Conservation (phyloP, 495 filamentous ascomycete species). For the Trichoderma gamsii region DNA sequence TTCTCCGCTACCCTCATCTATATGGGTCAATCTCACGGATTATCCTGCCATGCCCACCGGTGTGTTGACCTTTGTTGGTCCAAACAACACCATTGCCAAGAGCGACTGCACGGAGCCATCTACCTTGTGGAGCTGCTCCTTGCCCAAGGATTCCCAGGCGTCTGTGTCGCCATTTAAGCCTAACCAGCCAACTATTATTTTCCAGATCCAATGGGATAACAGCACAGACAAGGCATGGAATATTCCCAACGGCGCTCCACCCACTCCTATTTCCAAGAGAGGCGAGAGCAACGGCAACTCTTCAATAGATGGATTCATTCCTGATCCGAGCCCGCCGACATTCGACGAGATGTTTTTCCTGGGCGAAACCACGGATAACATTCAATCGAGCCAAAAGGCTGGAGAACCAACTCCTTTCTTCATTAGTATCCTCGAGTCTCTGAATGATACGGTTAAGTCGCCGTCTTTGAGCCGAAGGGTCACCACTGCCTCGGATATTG, state of each 20-base stretch:
- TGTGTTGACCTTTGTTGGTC: constrained; percentile 64
- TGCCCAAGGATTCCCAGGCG: constrained; percentile 68
- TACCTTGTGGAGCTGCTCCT: constrained; percentile 73
- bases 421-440: constrained; percentile 44
- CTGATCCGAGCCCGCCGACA: constrained; percentile 58
- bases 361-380: constrained; percentile 74
- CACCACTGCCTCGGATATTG: constrained; percentile 17
- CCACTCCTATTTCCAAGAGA: constrained; percentile 17
- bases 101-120: constrained; percentile 62
- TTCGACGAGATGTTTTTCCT: constrained; percentile 68
- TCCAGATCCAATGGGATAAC: constrained; percentile 77
- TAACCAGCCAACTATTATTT: constrained; percentile 66
- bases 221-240: constrained; percentile 49
- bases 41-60: constrained; percentile 84
- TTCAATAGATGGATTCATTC: constrained; percentile 35
- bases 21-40: constrained; percentile 76
- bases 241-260: constrained; percentile 29
- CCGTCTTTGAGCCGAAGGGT: constrained; percentile 34
- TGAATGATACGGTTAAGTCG: constrained; percentile 29
- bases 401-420: constrained; percentile 68
- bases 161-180: constrained; percentile 52
- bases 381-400: constrained; percentile 49
- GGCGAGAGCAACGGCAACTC: neutral
- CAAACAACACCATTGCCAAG: constrained; percentile 50
- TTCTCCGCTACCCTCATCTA: constrained; percentile 21